phyloP scores from a whole-genome alignment of 2,329 filamentous ascomycete species.

The Diaporthe velutina region DNA sequence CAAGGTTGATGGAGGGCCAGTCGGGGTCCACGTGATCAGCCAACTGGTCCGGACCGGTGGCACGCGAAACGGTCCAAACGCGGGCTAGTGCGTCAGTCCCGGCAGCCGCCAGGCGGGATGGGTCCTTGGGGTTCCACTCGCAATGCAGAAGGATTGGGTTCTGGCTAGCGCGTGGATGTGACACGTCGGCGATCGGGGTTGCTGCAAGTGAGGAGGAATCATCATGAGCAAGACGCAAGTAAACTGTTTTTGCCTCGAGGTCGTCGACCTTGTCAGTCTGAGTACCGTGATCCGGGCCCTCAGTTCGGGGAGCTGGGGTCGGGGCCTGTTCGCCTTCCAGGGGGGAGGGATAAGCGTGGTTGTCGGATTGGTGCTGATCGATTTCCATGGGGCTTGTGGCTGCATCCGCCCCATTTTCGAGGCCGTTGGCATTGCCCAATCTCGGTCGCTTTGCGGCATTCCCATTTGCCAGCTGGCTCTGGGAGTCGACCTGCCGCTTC shows the following conservation, averaged over 20 bases:
- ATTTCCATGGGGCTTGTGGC: slow-evolving; percentile 72
- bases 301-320: slow-evolving; percentile 67
- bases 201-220: slow-evolving; percentile 53
- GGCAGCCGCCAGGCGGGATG: slow-evolving; percentile 75
- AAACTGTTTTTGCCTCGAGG: slow-evolving; percentile 70
- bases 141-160: slow-evolving; percentile 75
- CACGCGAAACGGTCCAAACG: slow-evolving; percentile 74
- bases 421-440: slow-evolving; percentile 69
- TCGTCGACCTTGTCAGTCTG: slow-evolving; percentile 75
- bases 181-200: slow-evolving; percentile 52
- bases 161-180: slow-evolving; percentile 55
- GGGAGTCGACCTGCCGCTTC: slow-evolving; percentile 64
- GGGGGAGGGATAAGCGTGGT: slow-evolving; percentile 76
- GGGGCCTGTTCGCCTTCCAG: slow-evolving; percentile 69
- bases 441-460: slow-evolving; percentile 71
- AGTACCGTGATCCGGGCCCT: slow-evolving; percentile 74
- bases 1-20: slow-evolving; percentile 60
- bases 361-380: slow-evolving; percentile 61
- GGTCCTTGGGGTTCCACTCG: slow-evolving; percentile 76
- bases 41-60: slow-evolving; percentile 59
- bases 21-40: slow-evolving; percentile 60
- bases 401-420: slow-evolving; percentile 57
- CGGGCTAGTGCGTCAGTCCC: slow-evolving; percentile 79
- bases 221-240: slow-evolving; percentile 66
- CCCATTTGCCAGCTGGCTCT: slow-evolving; percentile 64